Base-by-base conservation (phyloP, 805 yeast genomes). In the Saturnispora besseyi region DNA sequence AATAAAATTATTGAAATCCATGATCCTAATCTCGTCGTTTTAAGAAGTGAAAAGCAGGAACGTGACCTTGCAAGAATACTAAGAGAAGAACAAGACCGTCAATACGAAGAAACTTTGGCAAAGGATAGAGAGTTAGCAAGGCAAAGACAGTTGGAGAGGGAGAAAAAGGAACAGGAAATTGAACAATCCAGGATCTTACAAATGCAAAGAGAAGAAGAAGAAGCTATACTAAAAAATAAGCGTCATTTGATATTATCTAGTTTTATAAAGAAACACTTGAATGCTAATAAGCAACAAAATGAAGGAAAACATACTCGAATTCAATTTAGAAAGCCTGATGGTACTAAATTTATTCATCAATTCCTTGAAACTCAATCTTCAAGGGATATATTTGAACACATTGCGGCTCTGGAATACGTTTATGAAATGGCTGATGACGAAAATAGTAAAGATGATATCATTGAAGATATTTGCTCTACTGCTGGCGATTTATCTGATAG, bases 71-170 rank as follows among this genome's bases (percentile, higher is more conserved):
- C 82, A 33, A 78, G 88, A 58, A 67, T 75, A 29, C 66, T 85
- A 18, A 74, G 79, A 55, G 75, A 77, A 56, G 74, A 78, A 54
- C 93, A 85, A 62, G 88, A 84, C 56, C 67, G 70, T 45, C 87
- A 87, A 18, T 86, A 79, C 59, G 74, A 78, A 55, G 75, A 73
- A 53, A 79, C 88, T 0, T 65, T 85, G 46, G 66, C 73, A 33
- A 71, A 68, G 44, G 93, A 86, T 63, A 72, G 69, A 55, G 56
- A 71, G 40, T 80, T 82, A 58, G 76, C 76, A 58, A 64, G 71
- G 37, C 69, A 75, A 52, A 76, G 72, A 54, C 61, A 65, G 44
- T 53, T 53, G 22, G 50, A 56, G 44, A 48, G 51, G 41, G 51
- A 54, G 41, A 63, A 58, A 55, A 49, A 40, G 57, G 57, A 43